Evolutionary conservation across 2,329 filamentous ascomycete genomes (phyloP).

Genomic region (Colletotrichum neosansevieriae): DNA sequence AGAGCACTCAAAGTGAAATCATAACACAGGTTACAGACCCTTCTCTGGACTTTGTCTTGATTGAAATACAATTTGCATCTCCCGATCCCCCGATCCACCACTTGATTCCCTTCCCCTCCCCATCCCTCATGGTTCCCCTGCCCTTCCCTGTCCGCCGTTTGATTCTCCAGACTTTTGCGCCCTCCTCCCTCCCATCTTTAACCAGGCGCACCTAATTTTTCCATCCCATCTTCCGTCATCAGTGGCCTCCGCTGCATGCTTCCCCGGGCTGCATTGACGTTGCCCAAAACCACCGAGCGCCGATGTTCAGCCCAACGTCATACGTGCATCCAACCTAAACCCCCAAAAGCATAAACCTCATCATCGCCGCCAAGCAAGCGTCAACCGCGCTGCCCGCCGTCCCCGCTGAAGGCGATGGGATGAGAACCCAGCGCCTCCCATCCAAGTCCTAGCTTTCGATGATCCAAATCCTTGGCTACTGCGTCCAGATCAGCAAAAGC

Average conservation of each 20-base stretch:
- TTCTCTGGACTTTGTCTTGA: neutral
- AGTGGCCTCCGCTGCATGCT: neutral
- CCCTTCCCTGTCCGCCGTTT: neutral
- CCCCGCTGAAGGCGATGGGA: neutral
- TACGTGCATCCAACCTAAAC: neutral
- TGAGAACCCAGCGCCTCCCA: neutral
- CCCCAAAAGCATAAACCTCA: neutral
- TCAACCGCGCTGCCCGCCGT: conserved; percentile 5
- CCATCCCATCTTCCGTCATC: conserved; percentile 22
- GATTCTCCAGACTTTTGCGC: neutral
- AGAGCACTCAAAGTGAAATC: neutral
- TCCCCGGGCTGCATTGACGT: conserved; percentile 10
- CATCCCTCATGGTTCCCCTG: neutral
- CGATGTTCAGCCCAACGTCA: conserved; percentile 6
- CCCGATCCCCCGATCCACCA: neutral
- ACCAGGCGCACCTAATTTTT: neutral
- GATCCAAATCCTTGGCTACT: neutral
- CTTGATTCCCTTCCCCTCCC: neutral
- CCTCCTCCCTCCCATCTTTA: too few species aligned
- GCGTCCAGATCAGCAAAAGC: neutral
- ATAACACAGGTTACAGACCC: neutral
- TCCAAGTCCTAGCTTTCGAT: neutral
- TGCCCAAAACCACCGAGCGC: conserved; percentile 18
- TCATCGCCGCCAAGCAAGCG: neutral
- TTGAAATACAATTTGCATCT: neutral